phyloP scores from a whole-genome alignment of 805 yeast genomes.

The Saccharomycopsis javanensis region DNA sequence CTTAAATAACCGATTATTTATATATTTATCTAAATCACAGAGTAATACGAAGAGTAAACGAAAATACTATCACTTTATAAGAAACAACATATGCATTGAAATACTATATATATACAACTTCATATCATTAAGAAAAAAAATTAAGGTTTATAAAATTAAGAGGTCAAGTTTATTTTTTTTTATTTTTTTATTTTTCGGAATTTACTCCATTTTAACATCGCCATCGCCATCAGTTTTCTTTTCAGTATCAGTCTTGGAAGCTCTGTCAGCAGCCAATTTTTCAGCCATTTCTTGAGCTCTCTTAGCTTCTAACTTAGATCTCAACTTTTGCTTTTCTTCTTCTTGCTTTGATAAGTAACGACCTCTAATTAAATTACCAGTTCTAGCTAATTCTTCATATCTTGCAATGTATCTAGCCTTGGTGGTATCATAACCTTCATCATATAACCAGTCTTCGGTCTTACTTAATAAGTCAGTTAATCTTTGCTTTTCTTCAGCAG shows the following conservation, averaged over 20 bases:
- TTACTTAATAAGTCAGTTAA: constrained; percentile 62
- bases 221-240: constrained; percentile 31
- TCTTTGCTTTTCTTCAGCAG: constrained; percentile 74
- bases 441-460: constrained; percentile 98
- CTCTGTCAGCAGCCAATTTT: constrained; percentile 72
- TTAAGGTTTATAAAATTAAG: neutral
- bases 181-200: neutral
- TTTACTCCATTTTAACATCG: constrained; percentile 27
- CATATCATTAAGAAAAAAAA: neutral
- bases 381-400: constrained; percentile 91
- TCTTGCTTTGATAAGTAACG: constrained; percentile 91
- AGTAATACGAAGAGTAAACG: too few species aligned
- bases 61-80: neutral
- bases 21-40: too few species aligned
- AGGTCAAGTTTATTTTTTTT: neutral
- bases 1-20: neutral
- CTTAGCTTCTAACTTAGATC: constrained; percentile 80
- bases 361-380: constrained; percentile 92
- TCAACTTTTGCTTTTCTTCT: constrained; percentile 83
- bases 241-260: constrained; percentile 31
- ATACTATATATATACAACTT: neutral
- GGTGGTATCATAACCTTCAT: constrained; percentile 91
- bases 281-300: constrained; percentile 77
- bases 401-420: constrained; percentile 97
- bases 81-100: neutral